These are phyloP conservation scores for Pythium phragmitis DNA, from an alignment of 352 stramenopile species.

Conservation along the genomic window DNA sequence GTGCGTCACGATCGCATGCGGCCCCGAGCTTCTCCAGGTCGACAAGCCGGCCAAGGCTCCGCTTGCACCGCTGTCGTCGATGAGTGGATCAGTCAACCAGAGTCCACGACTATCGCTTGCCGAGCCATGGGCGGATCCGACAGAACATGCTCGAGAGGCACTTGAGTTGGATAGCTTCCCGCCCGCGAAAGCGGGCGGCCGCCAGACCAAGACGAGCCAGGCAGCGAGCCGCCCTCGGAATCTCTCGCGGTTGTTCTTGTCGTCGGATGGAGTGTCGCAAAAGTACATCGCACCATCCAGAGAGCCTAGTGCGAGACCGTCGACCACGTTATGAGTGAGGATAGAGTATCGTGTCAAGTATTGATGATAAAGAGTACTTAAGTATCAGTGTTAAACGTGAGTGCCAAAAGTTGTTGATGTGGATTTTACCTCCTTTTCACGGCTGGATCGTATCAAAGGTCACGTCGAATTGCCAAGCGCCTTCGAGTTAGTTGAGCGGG, in stretches of 20 bases:
- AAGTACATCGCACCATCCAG: slow-evolving; percentile 56
- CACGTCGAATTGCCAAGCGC: too few relatives aligned
- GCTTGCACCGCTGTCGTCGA: slow-evolving; percentile 11
- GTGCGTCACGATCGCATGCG: slow-evolving; percentile 66
- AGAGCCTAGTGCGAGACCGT: slow-evolving; percentile 21
- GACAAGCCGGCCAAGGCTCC: slow-evolving; percentile 7
- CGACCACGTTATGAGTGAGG: slow-evolving; percentile 25
- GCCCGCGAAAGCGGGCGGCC: slow-evolving; percentile 40
- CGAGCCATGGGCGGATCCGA: slow-evolving; percentile 26
- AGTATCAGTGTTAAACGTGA: background rate
- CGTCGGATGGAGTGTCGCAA: slow-evolving; percentile 72
- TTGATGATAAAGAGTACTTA: background rate
- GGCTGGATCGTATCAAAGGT: slow-evolving; percentile 5
- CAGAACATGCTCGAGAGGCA: slow-evolving; percentile 44
- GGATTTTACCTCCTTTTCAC: background rate
- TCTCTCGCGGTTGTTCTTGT: slow-evolving; percentile 63
- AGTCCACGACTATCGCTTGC: slow-evolving; percentile 8
- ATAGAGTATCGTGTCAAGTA: background rate
- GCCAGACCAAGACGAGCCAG: slow-evolving; percentile 68
- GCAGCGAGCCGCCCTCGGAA: slow-evolving; percentile 45
- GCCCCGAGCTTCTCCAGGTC: slow-evolving; percentile 36
- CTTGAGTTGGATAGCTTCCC: slow-evolving; percentile 63
- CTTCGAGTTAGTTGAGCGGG: slow-evolving; percentile 24
- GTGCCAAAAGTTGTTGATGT: background rate
- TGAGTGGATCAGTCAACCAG: slow-evolving; percentile 28